phyloP scores from a whole-genome alignment of 306 rosid genomes.

The Cercis canadensis region DNA sequence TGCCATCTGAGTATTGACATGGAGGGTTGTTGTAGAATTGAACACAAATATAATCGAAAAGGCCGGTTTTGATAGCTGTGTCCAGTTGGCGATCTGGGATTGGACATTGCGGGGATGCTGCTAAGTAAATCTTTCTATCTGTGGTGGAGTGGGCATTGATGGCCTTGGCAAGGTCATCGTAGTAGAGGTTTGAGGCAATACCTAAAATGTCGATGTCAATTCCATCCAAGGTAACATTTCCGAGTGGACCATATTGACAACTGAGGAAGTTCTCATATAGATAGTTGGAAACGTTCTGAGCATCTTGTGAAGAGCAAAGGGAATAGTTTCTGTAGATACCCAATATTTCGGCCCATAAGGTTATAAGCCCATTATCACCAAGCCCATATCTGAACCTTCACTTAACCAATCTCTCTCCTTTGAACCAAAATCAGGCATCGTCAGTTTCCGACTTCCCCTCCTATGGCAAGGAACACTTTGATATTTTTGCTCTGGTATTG shows the following conservation, averaged over 20 bases:
- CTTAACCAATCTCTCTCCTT: too few species aligned
- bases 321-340: too few species aligned
- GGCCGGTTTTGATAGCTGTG: conserved; percentile 40
- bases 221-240: conserved; percentile 46
- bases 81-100: conserved; percentile 41
- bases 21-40: conserved; percentile 57
- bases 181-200: conserved; percentile 18
- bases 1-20: conserved; percentile 34
- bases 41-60: conserved; percentile 56
- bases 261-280: conserved; percentile 53
- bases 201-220: conserved; percentile 51
- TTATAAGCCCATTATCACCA: too few species aligned
- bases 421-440: too few species aligned
- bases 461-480: conserved; percentile 55
- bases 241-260: conserved; percentile 38
- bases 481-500: conserved; percentile 36
- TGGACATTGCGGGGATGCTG: conserved; percentile 56
- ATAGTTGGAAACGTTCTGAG: conserved; percentile 25
- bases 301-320: conserved; percentile 42
- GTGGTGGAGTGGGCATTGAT: conserved; percentile 11
- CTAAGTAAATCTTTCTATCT: conserved; percentile 21
- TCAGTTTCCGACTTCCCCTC: conserved; percentile 29
- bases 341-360: too few species aligned
- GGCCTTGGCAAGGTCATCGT: conserved; percentile 40
- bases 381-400: too few species aligned